Base-by-base conservation (phyloP, 306 rosid species). In the Sicyos baderoa region DNA sequence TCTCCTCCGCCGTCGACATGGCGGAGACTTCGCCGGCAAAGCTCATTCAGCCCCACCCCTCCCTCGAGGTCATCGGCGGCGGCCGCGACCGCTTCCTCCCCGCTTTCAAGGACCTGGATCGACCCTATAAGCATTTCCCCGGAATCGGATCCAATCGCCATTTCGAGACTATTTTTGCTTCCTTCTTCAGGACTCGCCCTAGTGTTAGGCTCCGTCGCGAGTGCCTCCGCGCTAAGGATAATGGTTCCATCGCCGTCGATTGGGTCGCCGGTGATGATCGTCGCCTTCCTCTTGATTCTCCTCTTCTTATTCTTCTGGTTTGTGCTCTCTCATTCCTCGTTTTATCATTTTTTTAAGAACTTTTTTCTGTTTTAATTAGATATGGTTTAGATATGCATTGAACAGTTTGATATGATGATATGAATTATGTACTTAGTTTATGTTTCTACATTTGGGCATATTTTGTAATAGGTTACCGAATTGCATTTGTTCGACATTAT, bases 271-370 rank as follows among this genome's bases (percentile, higher is more conserved):
- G 86, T 16, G 94, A 93, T 35, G 79, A 86, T 54, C 74, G 47
- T 2, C 75, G 61, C 9, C 73, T 88, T 59, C 75, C 87, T 0
- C 63, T 82, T 3, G 85, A 89, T 22, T 70, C 97, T 72, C 94
- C 97, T 0, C 72, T 93, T 70, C 83, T 89, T 71, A 85, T 93
- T 72, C 83, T 93, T 51, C 85, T 93, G 95, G 98, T 92, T 53
- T 56, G 89, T 71, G 58, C 50, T 60, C 18, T 60, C 9, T 61
- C 27, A 59, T 72, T 51, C 56, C 17, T 62, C 10, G 29, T 62
- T 62, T 61, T 18, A 7, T 37, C 15, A 17, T 14, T 2, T 58
- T 23, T 7, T 56, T n/a, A n/a, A n/a, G n/a, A n/a, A n/a, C n/a
- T n/a, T n/a, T n/a, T n/a, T n/a, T n/a, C n/a, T n/a, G n/a, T 14